Evolutionary conservation across 495 filamentous ascomycete species (phyloP).

Genomic region (Hyaloscypha finlandica): DNA sequence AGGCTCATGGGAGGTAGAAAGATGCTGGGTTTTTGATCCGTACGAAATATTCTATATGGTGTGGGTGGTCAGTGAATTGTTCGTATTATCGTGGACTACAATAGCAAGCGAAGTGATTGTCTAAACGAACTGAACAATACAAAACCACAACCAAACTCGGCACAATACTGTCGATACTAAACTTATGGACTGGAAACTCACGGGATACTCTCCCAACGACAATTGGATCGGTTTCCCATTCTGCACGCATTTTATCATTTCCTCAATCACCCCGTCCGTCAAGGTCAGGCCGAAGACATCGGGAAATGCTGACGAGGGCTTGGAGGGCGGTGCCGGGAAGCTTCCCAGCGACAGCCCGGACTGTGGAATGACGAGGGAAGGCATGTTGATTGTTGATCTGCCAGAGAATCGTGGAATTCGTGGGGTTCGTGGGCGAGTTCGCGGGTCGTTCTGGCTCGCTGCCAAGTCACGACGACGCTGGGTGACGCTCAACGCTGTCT

Average conservation of each 20-base stretch:
- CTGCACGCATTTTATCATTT: slow-evolving; percentile 68
- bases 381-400: slow-evolving; percentile 37
- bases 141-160: not conserved
- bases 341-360: slow-evolving; percentile 48
- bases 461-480: slow-evolving; percentile 22
- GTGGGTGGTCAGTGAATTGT: slow-evolving; percentile 28
- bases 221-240: slow-evolving; percentile 61
- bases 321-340: slow-evolving; percentile 33
- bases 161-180: slow-evolving; percentile 18
- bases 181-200: slow-evolving; percentile 43
- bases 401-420: slow-evolving; percentile 2
- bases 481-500: slow-evolving; percentile 19
- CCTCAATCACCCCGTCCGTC: slow-evolving; percentile 64
- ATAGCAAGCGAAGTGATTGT: slow-evolving; percentile 38
- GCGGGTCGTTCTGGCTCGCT: slow-evolving; percentile 12
- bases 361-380: slow-evolving; percentile 49
- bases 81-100: slow-evolving; percentile 30
- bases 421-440: slow-evolving; percentile 8
- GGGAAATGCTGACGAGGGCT: slow-evolving; percentile 10
- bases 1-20: slow-evolving; percentile 41
- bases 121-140: not conserved
- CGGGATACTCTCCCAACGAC: slow-evolving; percentile 55
- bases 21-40: slow-evolving; percentile 52
- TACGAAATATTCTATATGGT: slow-evolving; percentile 48
- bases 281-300: slow-evolving; percentile 66